A percentile compares a stretch with the other conserved stretches of the same genome.
Evolutionary conservation across 2,329 filamentous ascomycete genomes (phyloP).

Genomic region (Fusarium begoniae): DNA sequence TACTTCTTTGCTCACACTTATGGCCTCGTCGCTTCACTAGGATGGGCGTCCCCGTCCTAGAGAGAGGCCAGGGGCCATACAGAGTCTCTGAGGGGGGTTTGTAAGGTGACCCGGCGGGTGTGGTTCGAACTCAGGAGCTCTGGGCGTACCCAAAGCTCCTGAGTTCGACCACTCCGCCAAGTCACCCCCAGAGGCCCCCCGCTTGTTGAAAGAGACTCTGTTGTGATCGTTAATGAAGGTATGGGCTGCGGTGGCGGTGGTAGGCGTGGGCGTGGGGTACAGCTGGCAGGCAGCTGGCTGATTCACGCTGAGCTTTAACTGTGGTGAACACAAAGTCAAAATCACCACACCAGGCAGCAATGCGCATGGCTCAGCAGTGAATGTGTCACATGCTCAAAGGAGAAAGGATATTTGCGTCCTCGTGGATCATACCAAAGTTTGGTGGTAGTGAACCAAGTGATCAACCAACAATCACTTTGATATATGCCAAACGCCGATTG

Average conservation of each 20-base stretch:
- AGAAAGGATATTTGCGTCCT: background rate
- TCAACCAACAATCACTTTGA: background rate
- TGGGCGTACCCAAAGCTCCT: background rate
- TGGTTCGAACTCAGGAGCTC: conserved; percentile 8
- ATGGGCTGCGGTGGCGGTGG: background rate
- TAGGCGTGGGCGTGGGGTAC: background rate
- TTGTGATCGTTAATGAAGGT: conserved; percentile 11
- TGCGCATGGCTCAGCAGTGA: background rate
- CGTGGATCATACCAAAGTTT: background rate
- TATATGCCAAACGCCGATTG: background rate
- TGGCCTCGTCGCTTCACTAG: conserved; percentile 31
- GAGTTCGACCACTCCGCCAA: conserved; percentile 1
- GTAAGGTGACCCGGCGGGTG: background rate
- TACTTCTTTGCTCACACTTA: conserved; percentile 42
- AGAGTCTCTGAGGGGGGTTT: conserved; percentile 34
- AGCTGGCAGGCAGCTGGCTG: conserved; percentile 16
- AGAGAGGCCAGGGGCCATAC: conserved; percentile 30
- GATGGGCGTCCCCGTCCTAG: conserved; percentile 8
- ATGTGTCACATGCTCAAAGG: background rate
- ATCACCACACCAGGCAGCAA: background rate
- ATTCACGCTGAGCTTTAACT: background rate
- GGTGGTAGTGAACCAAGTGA: background rate
- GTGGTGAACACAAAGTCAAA: background rate
- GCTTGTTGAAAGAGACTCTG: conserved; percentile 3
- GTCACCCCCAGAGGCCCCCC: background rate